Evolutionary conservation across 371 early-diverging fungal genomes (phyloP).

Genomic region (Mortierella sp.): DNA sequence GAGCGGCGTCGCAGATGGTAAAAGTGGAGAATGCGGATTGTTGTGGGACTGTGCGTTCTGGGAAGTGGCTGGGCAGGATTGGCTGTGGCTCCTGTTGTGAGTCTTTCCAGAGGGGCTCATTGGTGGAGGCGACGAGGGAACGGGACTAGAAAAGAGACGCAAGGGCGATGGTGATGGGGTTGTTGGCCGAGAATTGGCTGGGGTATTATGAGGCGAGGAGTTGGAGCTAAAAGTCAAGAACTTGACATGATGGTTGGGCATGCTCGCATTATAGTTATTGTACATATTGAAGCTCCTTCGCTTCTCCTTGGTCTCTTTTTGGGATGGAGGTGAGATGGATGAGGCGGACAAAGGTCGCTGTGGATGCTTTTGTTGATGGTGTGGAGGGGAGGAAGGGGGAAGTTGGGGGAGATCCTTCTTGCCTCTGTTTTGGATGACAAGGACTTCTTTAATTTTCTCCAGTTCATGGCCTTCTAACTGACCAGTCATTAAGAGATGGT

Average conservation of each 20-base stretch:
- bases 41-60: slow-evolving; percentile 19
- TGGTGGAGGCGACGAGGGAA: slow-evolving; percentile 1
- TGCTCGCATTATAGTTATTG: slow-evolving; percentile 27
- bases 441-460: slow-evolving; percentile 46
- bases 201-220: slow-evolving; percentile 40
- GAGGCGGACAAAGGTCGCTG: slow-evolving; percentile 29
- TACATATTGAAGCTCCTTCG: slow-evolving; percentile 36
- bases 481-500: slow-evolving; percentile 41
- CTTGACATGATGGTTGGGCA: slow-evolving; percentile 34
- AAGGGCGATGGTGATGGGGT: slow-evolving; percentile 42
- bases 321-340: slow-evolving; percentile 7
- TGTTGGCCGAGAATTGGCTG: slow-evolving; percentile 44
- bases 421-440: slow-evolving; percentile 45
- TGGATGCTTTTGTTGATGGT: slow-evolving; percentile 11
- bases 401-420: slow-evolving; percentile 44
- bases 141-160: slow-evolving; percentile 13
- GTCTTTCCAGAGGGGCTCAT: slow-evolving; percentile 8
- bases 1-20: slow-evolving; percentile 33
- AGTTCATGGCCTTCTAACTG: slow-evolving; percentile 36
- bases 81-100: slow-evolving; percentile 29
- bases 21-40: slow-evolving; percentile 17
- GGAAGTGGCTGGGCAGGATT: not conserved
- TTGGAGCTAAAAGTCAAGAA: slow-evolving; percentile 23
- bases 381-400: slow-evolving; percentile 23
- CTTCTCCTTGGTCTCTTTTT: slow-evolving; percentile 24